Conservation (phyloP, 345 rosid species). For the Xanthoceras sorbifolium region DNA sequence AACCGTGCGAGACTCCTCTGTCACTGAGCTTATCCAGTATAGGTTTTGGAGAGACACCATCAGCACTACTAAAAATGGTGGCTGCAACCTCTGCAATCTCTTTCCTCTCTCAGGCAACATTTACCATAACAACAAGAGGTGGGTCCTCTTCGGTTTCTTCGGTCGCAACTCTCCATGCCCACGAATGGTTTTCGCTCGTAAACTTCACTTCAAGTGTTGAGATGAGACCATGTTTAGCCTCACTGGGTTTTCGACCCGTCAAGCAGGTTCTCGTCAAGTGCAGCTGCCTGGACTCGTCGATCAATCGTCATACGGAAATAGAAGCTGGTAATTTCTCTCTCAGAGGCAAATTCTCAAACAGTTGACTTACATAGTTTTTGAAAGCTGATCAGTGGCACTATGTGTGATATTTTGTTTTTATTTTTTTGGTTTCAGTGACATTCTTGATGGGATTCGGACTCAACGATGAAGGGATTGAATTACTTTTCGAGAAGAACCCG, state of each 20-base stretch:
- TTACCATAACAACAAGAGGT: constrained; percentile 17
- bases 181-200: constrained; percentile 13
- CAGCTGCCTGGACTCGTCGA: constrained; percentile 29
- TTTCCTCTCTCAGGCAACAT: constrained; percentile 21
- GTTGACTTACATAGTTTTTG: neutral
- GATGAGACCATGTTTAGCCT: constrained; percentile 15
- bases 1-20: neutral
- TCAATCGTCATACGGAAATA: constrained; percentile 5
- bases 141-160: neutral
- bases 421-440: constrained; percentile 38
- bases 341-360: constrained; percentile 32
- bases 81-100: constrained; percentile 20
- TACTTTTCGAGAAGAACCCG: constrained; percentile 42
- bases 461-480: constrained; percentile 39
- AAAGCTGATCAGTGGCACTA: constrained; percentile 14
- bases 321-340: constrained; percentile 35
- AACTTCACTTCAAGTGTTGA: constrained; percentile 22
- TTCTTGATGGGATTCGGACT: constrained; percentile 48
- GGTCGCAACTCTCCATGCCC: constrained; percentile 15
- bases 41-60: neutral
- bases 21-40: neutral
- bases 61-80: constrained; percentile 8
- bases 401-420: neutral
- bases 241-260: constrained; percentile 19
- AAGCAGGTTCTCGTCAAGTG: constrained; percentile 25